Conservation (phyloP, 306 rosid genomes). For the Malus fusca region DNA sequence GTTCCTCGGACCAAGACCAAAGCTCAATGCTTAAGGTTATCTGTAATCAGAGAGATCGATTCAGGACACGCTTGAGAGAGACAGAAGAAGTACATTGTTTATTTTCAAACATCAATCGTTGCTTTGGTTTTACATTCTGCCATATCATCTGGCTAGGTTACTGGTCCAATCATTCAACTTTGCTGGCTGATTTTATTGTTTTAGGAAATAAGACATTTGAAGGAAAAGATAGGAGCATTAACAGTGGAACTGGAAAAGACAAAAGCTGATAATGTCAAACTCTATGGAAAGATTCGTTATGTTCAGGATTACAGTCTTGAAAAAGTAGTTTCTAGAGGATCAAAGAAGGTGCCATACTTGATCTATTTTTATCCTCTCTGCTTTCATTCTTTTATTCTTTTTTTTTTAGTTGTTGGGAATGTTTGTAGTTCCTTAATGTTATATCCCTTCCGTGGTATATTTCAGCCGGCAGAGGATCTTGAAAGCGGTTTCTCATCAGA, state of each 20-base stretch:
- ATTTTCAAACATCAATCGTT: not conserved
- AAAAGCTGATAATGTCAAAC: slow-evolving; percentile 93
- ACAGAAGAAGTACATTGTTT: slow-evolving; percentile 70
- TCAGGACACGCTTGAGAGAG: slow-evolving; percentile 85
- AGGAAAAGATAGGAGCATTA: slow-evolving; percentile 77
- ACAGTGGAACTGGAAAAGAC: slow-evolving; percentile 80
- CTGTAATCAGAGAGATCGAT: slow-evolving; percentile 92
- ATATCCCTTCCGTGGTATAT: not conserved
- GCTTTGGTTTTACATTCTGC: not conserved
- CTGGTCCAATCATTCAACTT: slow-evolving; percentile 9
- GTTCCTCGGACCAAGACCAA: slow-evolving; percentile 68
- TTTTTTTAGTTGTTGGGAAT: not conserved
- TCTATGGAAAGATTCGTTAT: slow-evolving; percentile 94
- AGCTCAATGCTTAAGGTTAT: slow-evolving; percentile 98
- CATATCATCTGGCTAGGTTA: slow-evolving; percentile 10
- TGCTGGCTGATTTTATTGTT: slow-evolving; percentile 18
- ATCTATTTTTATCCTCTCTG: not conserved
- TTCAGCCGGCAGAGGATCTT: slow-evolving; percentile 86
- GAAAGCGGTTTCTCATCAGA: slow-evolving; percentile 93
- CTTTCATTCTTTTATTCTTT: not conserved
- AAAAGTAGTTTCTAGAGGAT: slow-evolving; percentile 92
- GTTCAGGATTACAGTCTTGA: slow-evolving; percentile 92
- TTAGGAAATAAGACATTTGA: slow-evolving; percentile 85
- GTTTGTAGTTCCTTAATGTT: not conserved
- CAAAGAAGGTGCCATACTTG: slow-evolving; percentile 60